These are phyloP conservation scores for Diaporthe sp. DNA, from an alignment of 2,329 filamentous ascomycete species.

Conservation along the genomic window DNA sequence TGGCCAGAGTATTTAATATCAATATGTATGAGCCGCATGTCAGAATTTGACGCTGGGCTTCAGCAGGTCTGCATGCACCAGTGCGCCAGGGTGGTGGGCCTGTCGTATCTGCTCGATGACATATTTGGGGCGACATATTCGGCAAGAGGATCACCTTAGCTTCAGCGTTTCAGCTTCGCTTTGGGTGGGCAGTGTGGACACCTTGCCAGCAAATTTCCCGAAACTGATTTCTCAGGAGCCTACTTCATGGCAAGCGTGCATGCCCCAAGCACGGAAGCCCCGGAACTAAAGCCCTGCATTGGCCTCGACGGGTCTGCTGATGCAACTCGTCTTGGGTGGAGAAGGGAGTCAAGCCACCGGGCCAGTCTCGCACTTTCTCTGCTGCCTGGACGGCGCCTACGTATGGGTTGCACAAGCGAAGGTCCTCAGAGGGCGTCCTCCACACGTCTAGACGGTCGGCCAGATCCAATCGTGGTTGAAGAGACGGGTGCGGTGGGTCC, in stretches of 20 bases:
- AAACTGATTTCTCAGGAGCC: not conserved
- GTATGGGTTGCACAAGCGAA: not conserved
- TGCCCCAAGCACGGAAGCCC: not conserved
- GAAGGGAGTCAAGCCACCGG: not conserved
- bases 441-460: not conserved
- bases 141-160: not conserved
- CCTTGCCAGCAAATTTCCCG: not conserved
- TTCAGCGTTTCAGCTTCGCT: not conserved
- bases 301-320: not conserved
- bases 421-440: not conserved
- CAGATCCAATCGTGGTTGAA: not conserved
- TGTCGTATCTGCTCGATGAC: slow-evolving; percentile 2
- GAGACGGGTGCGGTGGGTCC: not conserved
- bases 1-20: not conserved
- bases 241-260: not conserved
- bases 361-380: not conserved
- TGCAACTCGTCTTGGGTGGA: not conserved
- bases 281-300: not conserved
- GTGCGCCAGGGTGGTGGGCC: not conserved
- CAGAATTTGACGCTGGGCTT: not conserved
- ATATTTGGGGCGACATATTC: not conserved
- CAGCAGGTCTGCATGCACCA: not conserved
- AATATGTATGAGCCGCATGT: slow-evolving; percentile 4
- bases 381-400: not conserved
- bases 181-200: not conserved